phyloP scores from a whole-genome alignment of 306 rosid species.

The Vicia faba region DNA sequence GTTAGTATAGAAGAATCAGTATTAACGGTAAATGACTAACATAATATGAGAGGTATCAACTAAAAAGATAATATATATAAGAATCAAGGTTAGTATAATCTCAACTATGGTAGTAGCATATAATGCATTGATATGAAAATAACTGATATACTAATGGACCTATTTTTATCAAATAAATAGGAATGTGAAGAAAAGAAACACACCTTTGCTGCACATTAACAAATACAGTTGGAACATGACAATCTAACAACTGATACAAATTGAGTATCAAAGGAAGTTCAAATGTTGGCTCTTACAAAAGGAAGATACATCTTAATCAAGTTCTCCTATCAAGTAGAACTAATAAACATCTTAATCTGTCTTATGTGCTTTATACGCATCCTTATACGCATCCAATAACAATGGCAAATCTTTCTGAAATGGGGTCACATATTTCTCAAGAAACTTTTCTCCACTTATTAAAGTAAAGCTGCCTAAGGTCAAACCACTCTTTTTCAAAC shows the following conservation, averaged over 20 bases:
- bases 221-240: not conserved
- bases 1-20: no score
- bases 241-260: not conserved
- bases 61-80: no score
- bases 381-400: slow-evolving; percentile 9
- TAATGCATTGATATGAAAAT: no score
- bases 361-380: slow-evolving; percentile 3
- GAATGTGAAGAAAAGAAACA: not conserved
- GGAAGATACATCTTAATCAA: not conserved
- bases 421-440: slow-evolving; percentile 18
- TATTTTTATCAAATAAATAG: no score
- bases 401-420: slow-evolving; percentile 19
- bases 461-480: not conserved
- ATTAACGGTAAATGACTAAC: no score
- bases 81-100: not conserved
- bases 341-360: not conserved
- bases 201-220: not conserved
- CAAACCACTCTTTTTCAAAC: slow-evolving; percentile 24
- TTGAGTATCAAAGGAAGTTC: not conserved
- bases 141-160: no score
- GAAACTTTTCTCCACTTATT: not conserved
- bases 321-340: not conserved
- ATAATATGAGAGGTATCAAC: no score
- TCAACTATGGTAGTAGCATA: not conserved
- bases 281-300: no score